Conservation (phyloP, 2,329 filamentous ascomycete species). For the Colletotrichum paranaense region DNA sequence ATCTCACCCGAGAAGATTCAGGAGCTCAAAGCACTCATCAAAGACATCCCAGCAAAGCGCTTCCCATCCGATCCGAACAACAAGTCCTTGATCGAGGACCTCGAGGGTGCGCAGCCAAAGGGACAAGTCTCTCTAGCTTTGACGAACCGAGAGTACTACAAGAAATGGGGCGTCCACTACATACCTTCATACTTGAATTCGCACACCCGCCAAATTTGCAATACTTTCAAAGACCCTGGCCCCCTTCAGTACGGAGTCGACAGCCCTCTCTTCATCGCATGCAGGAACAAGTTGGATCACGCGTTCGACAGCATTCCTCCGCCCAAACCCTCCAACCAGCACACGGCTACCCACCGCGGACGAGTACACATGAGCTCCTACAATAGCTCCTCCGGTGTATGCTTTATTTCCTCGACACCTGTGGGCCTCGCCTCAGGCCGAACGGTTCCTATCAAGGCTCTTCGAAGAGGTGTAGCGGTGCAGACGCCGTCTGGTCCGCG, state of each 20-base stretch:
- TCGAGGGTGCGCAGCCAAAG: conserved; percentile 53
- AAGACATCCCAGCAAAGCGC: conserved; percentile 46
- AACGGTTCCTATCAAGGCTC: conserved; percentile 51
- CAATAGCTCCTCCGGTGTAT: conserved; percentile 54
- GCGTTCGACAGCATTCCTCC: conserved; percentile 61
- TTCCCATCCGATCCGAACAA: conserved; percentile 52
- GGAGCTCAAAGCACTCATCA: conserved; percentile 46
- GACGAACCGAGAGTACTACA: conserved; percentile 49
- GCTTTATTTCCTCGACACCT: conserved; percentile 63
- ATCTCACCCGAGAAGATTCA: conserved; percentile 8
- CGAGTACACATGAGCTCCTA: conserved; percentile 56
- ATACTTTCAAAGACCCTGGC: conserved; percentile 71
- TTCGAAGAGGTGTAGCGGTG: conserved; percentile 60
- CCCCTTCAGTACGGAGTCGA: conserved; percentile 63
- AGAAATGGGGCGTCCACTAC: conserved; percentile 68
- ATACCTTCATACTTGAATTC: conserved; percentile 67
- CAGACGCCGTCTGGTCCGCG: conserved; percentile 62
- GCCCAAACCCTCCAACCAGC: conserved; percentile 51
- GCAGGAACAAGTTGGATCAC: conserved; percentile 59
- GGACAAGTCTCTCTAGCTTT: conserved; percentile 65
- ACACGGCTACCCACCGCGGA: neutral
- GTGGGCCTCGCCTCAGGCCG: conserved; percentile 57
- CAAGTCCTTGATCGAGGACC: conserved; percentile 60
- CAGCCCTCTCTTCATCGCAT: conserved; percentile 63
- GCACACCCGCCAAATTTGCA: conserved; percentile 68